Evolutionary conservation across 805 yeast species (phyloP).

Genomic region (Candida sithepensis): DNA sequence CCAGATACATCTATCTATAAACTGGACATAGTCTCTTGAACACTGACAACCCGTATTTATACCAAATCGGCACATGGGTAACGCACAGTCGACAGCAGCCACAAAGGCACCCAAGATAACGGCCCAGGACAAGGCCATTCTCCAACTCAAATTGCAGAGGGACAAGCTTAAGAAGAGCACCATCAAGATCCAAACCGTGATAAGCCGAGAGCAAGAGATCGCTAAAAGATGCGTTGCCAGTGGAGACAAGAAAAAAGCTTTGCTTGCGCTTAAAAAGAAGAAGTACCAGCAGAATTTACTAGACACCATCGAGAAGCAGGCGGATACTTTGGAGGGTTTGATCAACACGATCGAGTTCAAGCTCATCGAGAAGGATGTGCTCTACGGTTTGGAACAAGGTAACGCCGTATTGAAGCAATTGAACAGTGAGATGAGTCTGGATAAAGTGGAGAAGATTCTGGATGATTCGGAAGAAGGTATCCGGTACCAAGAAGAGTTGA

Average conservation of each 20-base stretch:
- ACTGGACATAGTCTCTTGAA: no score
- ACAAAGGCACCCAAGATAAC: conserved; percentile 61
- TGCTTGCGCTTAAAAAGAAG: conserved; percentile 66
- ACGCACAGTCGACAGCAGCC: conserved; percentile 19
- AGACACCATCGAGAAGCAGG: conserved; percentile 68
- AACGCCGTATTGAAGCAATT: conserved; percentile 69
- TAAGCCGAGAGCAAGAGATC: conserved; percentile 56
- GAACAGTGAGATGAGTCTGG: conserved; percentile 74
- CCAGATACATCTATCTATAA: no score
- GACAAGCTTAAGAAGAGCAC: conserved; percentile 79
- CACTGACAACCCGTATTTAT: neutral
- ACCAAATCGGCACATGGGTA: conserved; percentile 37
- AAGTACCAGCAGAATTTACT: conserved; percentile 80
- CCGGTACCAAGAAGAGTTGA: conserved; percentile 71
- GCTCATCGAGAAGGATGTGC: conserved; percentile 78
- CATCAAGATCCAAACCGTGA: conserved; percentile 50
- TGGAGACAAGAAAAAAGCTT: conserved; percentile 58
- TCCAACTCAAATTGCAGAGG: conserved; percentile 83
- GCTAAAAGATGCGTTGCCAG: conserved; percentile 53
- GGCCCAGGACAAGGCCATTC: conserved; percentile 78
- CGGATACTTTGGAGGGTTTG: conserved; percentile 74
- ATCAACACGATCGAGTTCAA: conserved; percentile 85
- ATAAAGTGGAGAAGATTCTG: conserved; percentile 74
- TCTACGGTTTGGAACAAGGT: conserved; percentile 78
- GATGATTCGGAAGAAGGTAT: conserved; percentile 84